phyloP scores from a whole-genome alignment of 805 yeast genomes.

The Teunomyces kruisii region DNA sequence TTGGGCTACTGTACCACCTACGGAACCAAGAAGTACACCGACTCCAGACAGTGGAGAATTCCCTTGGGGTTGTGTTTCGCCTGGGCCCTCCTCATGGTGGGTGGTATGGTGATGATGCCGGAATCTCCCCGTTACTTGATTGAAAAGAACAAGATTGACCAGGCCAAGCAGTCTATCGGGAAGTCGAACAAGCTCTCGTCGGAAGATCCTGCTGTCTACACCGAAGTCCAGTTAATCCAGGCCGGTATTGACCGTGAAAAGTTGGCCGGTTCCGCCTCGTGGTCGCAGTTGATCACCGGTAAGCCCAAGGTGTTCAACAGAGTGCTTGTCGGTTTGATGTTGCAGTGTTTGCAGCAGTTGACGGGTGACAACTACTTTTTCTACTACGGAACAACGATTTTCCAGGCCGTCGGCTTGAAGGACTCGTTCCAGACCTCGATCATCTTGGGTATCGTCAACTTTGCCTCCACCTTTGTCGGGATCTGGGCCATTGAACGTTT shows the following conservation, averaged over 20 bases:
- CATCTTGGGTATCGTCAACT: conserved; percentile 54
- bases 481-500: conserved; percentile 48
- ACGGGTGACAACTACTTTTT: conserved; percentile 65
- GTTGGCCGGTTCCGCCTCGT: conserved; percentile 62
- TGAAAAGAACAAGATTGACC: conserved; percentile 48
- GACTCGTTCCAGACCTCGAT: conserved; percentile 60
- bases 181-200: conserved; percentile 54
- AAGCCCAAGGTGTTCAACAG: conserved; percentile 60
- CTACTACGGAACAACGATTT: conserved; percentile 60
- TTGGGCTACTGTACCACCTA: conserved; percentile 67
- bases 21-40: conserved; percentile 50
- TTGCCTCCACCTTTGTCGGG: conserved; percentile 54
- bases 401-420: conserved; percentile 48
- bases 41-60: conserved; percentile 65
- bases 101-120: conserved; percentile 60
- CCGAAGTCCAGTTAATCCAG: conserved; percentile 53
- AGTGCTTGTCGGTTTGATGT: conserved; percentile 54
- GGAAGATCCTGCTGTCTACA: conserved; percentile 55
- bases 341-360: conserved; percentile 60
- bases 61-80: conserved; percentile 54
- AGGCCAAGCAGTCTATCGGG: conserved; percentile 56
- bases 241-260: conserved; percentile 64
- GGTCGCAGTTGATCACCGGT: conserved; percentile 64
- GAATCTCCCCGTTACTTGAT: conserved; percentile 69
- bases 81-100: conserved; percentile 48